Evolutionary conservation across 1,139 yeast species (phyloP).

Genomic region (Hansenula lynferdii): DNA sequence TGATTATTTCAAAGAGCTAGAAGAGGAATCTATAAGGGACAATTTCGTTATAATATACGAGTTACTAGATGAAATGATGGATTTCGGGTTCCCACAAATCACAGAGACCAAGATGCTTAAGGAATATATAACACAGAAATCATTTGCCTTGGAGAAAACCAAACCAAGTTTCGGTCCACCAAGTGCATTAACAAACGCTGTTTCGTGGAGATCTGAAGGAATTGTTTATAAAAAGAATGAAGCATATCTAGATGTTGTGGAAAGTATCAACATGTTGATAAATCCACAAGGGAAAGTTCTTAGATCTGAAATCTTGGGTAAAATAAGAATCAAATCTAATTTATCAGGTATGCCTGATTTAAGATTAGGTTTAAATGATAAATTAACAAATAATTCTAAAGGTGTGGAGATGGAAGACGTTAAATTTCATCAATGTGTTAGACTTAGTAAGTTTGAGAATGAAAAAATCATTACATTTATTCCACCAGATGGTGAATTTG

Average conservation of each 20-base stretch:
- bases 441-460: constrained; percentile 78
- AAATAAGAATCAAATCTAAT: constrained; percentile 81
- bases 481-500: constrained; percentile 93
- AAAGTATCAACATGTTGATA: constrained; percentile 86
- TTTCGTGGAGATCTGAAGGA: constrained; percentile 95
- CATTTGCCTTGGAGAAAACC: constrained; percentile 52
- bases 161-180: constrained; percentile 68
- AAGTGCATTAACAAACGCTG: constrained; percentile 88
- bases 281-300: constrained; percentile 87
- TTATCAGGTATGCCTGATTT: constrained; percentile 97
- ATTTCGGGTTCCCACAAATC: constrained; percentile 93
- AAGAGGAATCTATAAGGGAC: constrained; percentile 92
- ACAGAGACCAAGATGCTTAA: constrained; percentile 92
- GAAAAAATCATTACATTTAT: constrained; percentile 81
- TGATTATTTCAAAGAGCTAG: constrained; percentile 81
- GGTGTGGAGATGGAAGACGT: constrained; percentile 83
- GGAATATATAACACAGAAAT: constrained; percentile 80
- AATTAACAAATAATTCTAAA: constrained; percentile 42
- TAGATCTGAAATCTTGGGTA: constrained; percentile 87
- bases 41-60: constrained; percentile 93
- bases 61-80: constrained; percentile 95
- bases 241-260: constrained; percentile 93
- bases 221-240: constrained; percentile 88
- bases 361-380: constrained; percentile 87
- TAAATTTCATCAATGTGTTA: constrained; percentile 90